Evolutionary conservation across 768 basidiomycete species (phyloP), one percentile per base, ranked within the genome.

Genomic region (Russula brevipes): DNA sequence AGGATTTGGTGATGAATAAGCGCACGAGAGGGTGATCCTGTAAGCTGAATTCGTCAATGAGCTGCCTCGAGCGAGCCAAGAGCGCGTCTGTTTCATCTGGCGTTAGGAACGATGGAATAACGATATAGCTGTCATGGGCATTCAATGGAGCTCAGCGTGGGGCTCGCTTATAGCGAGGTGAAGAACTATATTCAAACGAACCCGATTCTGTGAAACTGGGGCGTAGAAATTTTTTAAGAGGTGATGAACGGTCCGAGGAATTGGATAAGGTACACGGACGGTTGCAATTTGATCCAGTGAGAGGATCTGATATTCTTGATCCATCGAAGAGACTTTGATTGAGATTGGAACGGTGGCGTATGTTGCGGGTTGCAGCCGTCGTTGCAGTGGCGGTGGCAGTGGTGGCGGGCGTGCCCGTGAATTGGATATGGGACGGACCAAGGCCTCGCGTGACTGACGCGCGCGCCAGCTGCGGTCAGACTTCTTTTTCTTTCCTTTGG

Each of bases 11-110:
- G 46, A 55, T 41, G 2, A 36, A 54, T 33, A 31, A 49, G 33
- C 83, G 64, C 64, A 93, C 94, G 71, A 87, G 73, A 2, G 97
- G 95, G 73, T 98, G 96, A 41, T 83, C 81, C 36, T 85, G 82
- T 17, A 92, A 69, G 65, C 79, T 80, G 72, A 98, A 96, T 24
- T 89, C 83, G n/a, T 85, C 80, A 19, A 98, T 78, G 16, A 98
- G 80, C 65, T 86, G 74, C 66, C 85, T 86, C 2, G 94, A 82
- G n/a, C 89, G 85, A 16, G 69, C 71, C 10, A 96, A 75, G 38
- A 98, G 82, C 16, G 78, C 79, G 11, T 76, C 70, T 0, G 87
- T 82, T 45, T 89, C 85, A 10, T 80, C 77, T n/a, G 70, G 60
- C 6, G 76, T 72, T 57, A 95, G 78, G 74, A 98, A 98, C 12